Percentiles rank a stretch among this genome's conserved stretches.
phyloP scores from a whole-genome alignment of 768 basidiomycete genomes.

The Amylocystis lapponica region DNA sequence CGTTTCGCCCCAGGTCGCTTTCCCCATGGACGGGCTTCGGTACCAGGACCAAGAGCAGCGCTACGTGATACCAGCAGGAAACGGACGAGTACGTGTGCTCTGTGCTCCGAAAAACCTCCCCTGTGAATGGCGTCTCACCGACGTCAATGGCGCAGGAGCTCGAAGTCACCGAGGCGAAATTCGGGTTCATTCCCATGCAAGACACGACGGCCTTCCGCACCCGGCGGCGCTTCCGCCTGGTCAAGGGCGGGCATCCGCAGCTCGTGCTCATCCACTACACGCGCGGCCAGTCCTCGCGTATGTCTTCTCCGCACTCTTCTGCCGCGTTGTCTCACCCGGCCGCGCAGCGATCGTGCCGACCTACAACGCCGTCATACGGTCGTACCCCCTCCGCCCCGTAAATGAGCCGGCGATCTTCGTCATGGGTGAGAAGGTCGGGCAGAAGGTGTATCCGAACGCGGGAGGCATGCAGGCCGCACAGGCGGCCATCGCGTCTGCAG shows the following conservation, averaged over 20 bases:
- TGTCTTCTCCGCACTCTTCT: conserved; percentile 23
- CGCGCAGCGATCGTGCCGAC: conserved; percentile 52
- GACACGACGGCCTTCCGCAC: conserved; percentile 63
- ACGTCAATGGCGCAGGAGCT: conserved; percentile 76
- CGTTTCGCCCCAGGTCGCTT: conserved; percentile 49
- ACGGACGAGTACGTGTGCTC: conserved; percentile 43
- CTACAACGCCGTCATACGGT: conserved; percentile 57
- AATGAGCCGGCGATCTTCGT: conserved; percentile 68
- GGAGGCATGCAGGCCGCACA: conserved; percentile 10
- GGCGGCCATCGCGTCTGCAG: conserved; percentile 2
- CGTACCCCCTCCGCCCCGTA: conserved; percentile 62
- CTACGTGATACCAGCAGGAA: conserved; percentile 44
- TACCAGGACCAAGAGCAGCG: conserved; percentile 70
- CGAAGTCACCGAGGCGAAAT: conserved; percentile 69
- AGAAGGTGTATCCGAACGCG: conserved; percentile 41
- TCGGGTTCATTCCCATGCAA: conserved; percentile 67
- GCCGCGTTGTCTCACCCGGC: background rate
- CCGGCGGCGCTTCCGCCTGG: conserved; percentile 65
- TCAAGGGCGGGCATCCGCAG: conserved; percentile 67
- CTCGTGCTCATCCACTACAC: conserved; percentile 76
- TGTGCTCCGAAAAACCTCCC: no score
- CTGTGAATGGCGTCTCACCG: no score
- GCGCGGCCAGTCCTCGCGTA: conserved; percentile 57
- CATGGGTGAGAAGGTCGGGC: conserved; percentile 65
- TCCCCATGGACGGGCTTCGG: conserved; percentile 73